Percentiles rank a stretch among this genome's conserved stretches.
phyloP scores from a whole-genome alignment of 208 protist genomes.

The Acanthamoeba culbertsoni region DNA sequence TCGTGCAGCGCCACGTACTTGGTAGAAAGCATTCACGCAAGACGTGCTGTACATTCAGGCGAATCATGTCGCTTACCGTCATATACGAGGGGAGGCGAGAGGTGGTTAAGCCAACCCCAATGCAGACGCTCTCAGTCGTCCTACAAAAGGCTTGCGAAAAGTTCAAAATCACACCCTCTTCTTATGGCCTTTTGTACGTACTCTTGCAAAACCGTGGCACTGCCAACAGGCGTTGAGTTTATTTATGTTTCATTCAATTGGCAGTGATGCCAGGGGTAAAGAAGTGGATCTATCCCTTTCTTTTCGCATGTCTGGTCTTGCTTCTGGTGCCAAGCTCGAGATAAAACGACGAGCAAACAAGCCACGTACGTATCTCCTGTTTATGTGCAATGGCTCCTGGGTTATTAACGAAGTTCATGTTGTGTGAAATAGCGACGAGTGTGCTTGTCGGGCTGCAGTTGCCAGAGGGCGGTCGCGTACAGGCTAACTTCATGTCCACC shows the following conservation, averaged over 20 bases:
- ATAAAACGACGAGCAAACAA: not conserved
- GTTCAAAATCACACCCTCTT: not conserved
- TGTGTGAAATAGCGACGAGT: not conserved
- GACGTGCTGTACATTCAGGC: too few species aligned
- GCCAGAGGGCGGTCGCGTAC: not conserved
- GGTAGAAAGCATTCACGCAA: too few species aligned
- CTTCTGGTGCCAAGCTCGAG: slow-evolving; percentile 14
- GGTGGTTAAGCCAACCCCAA: slow-evolving; percentile 5
- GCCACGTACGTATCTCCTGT: not conserved
- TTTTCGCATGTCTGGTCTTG: not conserved
- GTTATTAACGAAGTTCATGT: too few species aligned
- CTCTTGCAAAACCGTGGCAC: too few species aligned
- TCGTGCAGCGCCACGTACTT: too few species aligned
- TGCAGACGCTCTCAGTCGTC: not conserved
- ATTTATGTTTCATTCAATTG: not conserved
- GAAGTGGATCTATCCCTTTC: slow-evolving; percentile 8
- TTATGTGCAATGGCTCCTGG: not conserved
- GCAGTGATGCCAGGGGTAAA: not conserved
- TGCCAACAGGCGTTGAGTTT: too few species aligned
- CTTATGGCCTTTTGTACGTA: not conserved
- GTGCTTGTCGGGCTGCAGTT: slow-evolving; percentile 46
- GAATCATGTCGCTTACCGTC: slow-evolving; percentile 12
- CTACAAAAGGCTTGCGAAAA: slow-evolving; percentile 19
- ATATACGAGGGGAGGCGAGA: not conserved
- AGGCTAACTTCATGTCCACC: not conserved